These are phyloP conservation scores for Aspergillus thermomutatus DNA, from an alignment of 2,329 filamentous ascomycete genomes.

Conservation along the genomic window DNA sequence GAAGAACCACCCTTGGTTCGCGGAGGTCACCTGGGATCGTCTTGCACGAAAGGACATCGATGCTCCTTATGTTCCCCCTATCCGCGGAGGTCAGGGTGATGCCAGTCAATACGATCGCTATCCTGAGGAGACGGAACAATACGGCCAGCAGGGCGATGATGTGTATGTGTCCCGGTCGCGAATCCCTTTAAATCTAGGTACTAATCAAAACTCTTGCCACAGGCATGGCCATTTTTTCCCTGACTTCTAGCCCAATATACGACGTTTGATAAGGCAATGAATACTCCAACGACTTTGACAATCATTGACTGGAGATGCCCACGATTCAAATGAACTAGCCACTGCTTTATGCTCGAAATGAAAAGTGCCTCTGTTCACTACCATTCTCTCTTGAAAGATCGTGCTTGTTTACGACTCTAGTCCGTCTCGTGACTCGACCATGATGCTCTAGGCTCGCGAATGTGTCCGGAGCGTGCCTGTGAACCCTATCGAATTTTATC, in stretches of 20 bases:
- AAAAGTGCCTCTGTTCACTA: neutral
- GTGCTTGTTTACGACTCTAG: neutral
- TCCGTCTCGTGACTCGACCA: neutral
- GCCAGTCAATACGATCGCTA: conserved; percentile 98
- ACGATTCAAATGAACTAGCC: conserved; percentile 7
- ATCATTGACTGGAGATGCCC: neutral
- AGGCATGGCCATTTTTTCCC: conserved; percentile 73
- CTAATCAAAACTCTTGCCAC: conserved; percentile 4
- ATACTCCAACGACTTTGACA: conserved; percentile 11
- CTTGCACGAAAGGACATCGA: conserved; percentile 95
- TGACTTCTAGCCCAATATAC: conserved; percentile 59
- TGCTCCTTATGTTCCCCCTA: conserved; percentile 93
- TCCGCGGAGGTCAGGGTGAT: conserved; percentile 89
- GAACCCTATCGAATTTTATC: neutral
- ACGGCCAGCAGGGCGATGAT: conserved; percentile 74
- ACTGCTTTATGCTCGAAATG: neutral
- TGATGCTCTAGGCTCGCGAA: neutral
- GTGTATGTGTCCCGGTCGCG: conserved; percentile 62
- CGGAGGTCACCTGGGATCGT: conserved; percentile 96
- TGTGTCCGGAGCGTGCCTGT: neutral
- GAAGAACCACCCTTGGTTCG: conserved; percentile 94
- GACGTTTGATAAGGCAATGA: conserved; percentile 32
- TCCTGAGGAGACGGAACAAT: conserved; percentile 91
- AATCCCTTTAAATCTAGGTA: neutral
- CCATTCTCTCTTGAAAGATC: neutral